These are phyloP conservation scores for Sporothrix euskadiensis DNA, from an alignment of 2,329 filamentous ascomycete genomes.

Conservation along the genomic window DNA sequence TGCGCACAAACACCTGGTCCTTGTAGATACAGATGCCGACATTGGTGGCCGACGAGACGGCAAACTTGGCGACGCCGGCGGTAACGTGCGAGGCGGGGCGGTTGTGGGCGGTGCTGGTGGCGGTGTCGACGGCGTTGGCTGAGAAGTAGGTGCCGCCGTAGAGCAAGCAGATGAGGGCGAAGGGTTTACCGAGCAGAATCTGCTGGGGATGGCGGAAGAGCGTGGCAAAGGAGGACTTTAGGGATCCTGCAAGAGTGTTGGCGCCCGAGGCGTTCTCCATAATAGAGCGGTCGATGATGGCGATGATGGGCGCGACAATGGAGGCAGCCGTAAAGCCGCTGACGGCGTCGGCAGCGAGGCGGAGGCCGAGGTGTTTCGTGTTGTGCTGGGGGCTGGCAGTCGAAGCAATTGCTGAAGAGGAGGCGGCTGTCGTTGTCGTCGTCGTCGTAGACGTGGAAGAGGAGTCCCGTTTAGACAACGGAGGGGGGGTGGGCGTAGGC, in stretches of 20 bases:
- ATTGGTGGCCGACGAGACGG: slow-evolving; percentile 77
- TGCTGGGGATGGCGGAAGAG: slow-evolving; percentile 61
- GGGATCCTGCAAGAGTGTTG: slow-evolving; percentile 58
- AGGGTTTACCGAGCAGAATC: slow-evolving; percentile 65
- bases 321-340: slow-evolving; percentile 68
- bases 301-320: slow-evolving; percentile 80
- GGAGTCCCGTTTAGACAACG: not conserved
- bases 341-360: slow-evolving; percentile 43
- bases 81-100: slow-evolving; percentile 64
- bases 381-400: slow-evolving; percentile 29
- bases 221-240: slow-evolving; percentile 58
- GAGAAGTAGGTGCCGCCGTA: slow-evolving; percentile 90
- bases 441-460: not conserved
- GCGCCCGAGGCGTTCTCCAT: slow-evolving; percentile 80
- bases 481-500: not conserved
- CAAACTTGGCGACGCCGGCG: slow-evolving; percentile 76
- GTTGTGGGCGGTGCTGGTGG: slow-evolving; percentile 63
- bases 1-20: slow-evolving; percentile 77
- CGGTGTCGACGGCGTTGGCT: slow-evolving; percentile 83
- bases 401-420: not conserved
- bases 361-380: slow-evolving; percentile 35
- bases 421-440: not conserved
- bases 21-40: slow-evolving; percentile 86
- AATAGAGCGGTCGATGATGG: slow-evolving; percentile 83
- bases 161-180: slow-evolving; percentile 68